Evolutionary conservation across 257 asterid species (phyloP).

Genomic region (Anisodus acutangulus): DNA sequence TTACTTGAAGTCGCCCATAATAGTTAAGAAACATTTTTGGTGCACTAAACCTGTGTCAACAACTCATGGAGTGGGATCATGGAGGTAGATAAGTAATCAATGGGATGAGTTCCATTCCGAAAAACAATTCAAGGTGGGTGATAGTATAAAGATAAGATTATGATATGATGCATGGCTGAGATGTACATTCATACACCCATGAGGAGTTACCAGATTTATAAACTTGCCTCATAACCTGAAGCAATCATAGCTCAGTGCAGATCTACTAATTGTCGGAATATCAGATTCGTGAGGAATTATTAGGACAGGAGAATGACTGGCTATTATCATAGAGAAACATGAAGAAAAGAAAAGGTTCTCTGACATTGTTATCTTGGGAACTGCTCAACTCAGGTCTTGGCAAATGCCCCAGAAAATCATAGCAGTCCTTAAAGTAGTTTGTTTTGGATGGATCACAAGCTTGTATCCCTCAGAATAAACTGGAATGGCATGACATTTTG

Average conservation of each 20-base stretch:
- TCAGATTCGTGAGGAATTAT: background rate
- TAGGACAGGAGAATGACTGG: background rate
- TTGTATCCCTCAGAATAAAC: conserved; percentile 15
- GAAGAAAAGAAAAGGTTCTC: background rate
- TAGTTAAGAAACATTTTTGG: background rate
- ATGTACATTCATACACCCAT: background rate
- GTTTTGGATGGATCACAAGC: conserved; percentile 22
- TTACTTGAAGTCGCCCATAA: background rate
- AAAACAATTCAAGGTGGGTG: background rate
- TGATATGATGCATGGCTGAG: conserved; percentile 3
- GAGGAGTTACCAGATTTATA: conserved; percentile 8
- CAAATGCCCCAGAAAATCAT: background rate
- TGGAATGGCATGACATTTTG: conserved; percentile 14
- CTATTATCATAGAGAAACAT: conserved; percentile 15
- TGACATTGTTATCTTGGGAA: conserved; percentile 23
- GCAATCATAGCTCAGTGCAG: background rate
- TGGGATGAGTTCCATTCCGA: background rate
- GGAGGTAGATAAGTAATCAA: background rate
- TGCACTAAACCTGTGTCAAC: conserved; percentile 6
- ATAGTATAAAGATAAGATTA: background rate
- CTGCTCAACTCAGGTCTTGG: conserved; percentile 14
- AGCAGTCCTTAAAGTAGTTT: background rate
- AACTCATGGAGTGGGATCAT: background rate
- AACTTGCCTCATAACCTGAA: background rate
- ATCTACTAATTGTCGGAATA: background rate